Conservation (phyloP, 768 basidiomycete species). For the Lentinula edodes region DNA sequence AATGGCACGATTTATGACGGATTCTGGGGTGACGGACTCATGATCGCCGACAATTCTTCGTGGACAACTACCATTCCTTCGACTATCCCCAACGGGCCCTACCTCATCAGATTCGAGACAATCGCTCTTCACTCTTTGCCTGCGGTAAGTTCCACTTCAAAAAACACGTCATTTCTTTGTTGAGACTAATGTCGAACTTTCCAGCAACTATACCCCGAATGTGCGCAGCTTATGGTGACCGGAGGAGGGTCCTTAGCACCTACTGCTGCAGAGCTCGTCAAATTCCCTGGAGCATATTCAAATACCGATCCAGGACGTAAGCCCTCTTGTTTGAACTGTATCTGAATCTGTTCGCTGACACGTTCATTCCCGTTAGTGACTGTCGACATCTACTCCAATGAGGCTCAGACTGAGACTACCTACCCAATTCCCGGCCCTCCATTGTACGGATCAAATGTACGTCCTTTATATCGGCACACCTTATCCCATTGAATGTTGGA, state of each 20-base stretch:
- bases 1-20: constrained; percentile 34
- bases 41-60: constrained; percentile 38
- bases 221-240: constrained; percentile 38
- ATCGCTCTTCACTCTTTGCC: constrained; percentile 46
- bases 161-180: not conserved
- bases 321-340: constrained; percentile 21
- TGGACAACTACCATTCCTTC: constrained; percentile 43
- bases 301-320: constrained; percentile 37
- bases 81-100: constrained; percentile 36
- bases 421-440: constrained; percentile 41
- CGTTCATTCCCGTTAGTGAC: constrained; percentile 5
- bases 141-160: constrained; percentile 29
- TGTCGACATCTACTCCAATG: constrained; percentile 34
- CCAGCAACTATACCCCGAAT: constrained; percentile 67
- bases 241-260: constrained; percentile 35
- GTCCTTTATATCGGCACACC: not conserved
- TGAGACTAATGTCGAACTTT: not conserved
- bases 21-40: constrained; percentile 36
- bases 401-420: constrained; percentile 31
- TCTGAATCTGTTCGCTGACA: not conserved
- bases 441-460: constrained; percentile 21
- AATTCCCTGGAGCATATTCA: constrained; percentile 43
- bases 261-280: constrained; percentile 37
- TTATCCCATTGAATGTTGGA: not conserved
- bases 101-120: constrained; percentile 45